Evolutionary conservation across 2,329 filamentous ascomycete genomes (phyloP).

Genomic region (Fusarium camptoceras): DNA sequence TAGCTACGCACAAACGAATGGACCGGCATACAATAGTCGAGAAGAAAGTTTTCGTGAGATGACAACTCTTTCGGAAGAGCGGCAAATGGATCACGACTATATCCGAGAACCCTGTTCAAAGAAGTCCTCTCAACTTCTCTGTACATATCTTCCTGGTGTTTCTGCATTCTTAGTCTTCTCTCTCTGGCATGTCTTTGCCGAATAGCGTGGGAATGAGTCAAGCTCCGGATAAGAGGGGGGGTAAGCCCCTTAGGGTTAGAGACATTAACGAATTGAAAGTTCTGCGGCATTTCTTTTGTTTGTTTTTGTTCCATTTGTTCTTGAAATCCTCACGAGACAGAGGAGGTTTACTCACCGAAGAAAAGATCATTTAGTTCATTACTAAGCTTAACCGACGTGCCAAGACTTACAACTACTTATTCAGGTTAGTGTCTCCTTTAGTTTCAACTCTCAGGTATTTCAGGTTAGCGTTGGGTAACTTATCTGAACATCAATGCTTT

Average conservation of each 20-base stretch:
- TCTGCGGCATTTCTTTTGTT: background rate
- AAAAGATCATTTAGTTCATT: background rate
- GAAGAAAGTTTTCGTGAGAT: slow-evolving; percentile 4
- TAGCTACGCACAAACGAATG: background rate
- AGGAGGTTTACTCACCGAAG: background rate
- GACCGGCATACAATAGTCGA: slow-evolving; percentile 10
- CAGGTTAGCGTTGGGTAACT: no score
- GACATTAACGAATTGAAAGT: slow-evolving; percentile 8
- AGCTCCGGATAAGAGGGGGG: background rate
- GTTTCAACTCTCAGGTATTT: no score
- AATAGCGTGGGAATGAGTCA: slow-evolving; percentile 5
- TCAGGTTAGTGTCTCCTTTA: background rate
- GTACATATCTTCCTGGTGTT: background rate
- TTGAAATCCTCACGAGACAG: no score
- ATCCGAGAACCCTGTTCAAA: background rate
- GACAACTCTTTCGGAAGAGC: background rate
- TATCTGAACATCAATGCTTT: no score
- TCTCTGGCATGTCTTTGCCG: slow-evolving; percentile 11
- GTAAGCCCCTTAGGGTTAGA: background rate
- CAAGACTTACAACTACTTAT: background rate
- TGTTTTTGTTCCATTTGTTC: background rate
- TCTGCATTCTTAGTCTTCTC: slow-evolving; percentile 3
- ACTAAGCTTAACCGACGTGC: background rate
- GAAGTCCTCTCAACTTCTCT: background rate
- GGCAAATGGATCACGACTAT: slow-evolving; percentile 1